Conservation (phyloP, 257 asterid genomes). For the Jasminum sambac region DNA sequence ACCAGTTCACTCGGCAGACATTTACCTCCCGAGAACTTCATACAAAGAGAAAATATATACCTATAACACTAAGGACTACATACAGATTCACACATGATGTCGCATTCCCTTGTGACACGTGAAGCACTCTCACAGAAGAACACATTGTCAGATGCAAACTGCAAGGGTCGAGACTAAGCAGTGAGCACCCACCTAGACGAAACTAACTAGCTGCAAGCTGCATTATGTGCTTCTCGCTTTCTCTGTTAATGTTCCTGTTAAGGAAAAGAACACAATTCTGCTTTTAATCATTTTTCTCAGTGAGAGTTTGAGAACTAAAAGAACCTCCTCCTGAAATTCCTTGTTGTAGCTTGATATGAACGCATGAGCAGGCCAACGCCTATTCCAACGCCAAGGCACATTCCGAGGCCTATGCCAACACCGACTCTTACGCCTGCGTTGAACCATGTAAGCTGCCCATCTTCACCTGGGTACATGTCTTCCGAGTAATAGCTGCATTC, state of each 20-base stretch:
- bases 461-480: constrained; percentile 52
- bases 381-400: constrained; percentile 63
- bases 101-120: constrained; percentile 20
- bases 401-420: constrained; percentile 61
- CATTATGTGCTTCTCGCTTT: constrained; percentile 26
- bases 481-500: constrained; percentile 45
- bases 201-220: constrained; percentile 2
- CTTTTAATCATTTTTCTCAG: constrained; percentile 19
- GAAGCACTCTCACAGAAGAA: constrained; percentile 16
- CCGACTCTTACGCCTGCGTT: constrained; percentile 67
- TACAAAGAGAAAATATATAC: constrained; percentile 26
- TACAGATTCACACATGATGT: constrained; percentile 28
- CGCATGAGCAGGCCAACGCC: constrained; percentile 58
- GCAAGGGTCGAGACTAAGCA: constrained; percentile 13
- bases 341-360: constrained; percentile 52
- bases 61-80: constrained; percentile 22
- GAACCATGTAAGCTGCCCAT: constrained; percentile 62
- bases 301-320: constrained; percentile 31
- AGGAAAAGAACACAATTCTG: constrained; percentile 17
- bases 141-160: constrained; percentile 19
- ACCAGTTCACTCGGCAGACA: constrained; percentile 16
- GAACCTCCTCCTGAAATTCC: constrained; percentile 52
- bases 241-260: constrained; percentile 16
- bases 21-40: constrained; percentile 21
- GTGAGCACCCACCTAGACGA: constrained; percentile 2